Conservation (phyloP, 1,284 basidiomycete genomes). For the Ceratobasidium sp. region DNA sequence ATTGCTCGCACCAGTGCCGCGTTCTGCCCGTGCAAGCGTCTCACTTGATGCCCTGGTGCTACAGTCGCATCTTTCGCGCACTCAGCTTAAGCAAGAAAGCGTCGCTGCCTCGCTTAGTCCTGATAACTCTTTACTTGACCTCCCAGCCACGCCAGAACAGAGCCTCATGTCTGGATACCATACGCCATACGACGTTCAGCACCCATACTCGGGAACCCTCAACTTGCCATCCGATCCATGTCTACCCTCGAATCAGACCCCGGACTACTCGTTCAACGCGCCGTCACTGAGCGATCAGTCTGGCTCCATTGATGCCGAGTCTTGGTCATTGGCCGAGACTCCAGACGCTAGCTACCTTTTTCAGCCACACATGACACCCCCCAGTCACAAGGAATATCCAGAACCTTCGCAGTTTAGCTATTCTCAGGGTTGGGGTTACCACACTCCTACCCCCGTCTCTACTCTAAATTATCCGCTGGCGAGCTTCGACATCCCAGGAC, state of each 20-base stretch:
- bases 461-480: slow-evolving; percentile 35
- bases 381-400: slow-evolving; percentile 18
- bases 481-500: neutral
- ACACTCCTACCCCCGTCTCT: slow-evolving; percentile 19
- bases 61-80: slow-evolving; percentile 22
- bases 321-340: slow-evolving; percentile 30
- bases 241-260: neutral
- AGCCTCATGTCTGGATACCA: slow-evolving; percentile 30
- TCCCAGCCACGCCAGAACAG: slow-evolving; percentile 26
- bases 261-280: slow-evolving; percentile 6
- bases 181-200: slow-evolving; percentile 12
- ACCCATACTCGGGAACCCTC: slow-evolving; percentile 20
- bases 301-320: slow-evolving; percentile 28
- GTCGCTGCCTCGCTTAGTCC: slow-evolving; percentile 18
- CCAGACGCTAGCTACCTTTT: slow-evolving; percentile 11
- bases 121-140: slow-evolving; percentile 14
- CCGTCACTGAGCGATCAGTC: slow-evolving; percentile 18
- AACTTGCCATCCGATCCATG: slow-evolving; percentile 4
- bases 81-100: slow-evolving; percentile 14
- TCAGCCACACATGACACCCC: slow-evolving; percentile 14
- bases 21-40: slow-evolving; percentile 34
- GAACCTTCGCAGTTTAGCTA: slow-evolving; percentile 23
- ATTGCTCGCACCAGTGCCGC: slow-evolving; percentile 37
- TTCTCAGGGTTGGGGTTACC: slow-evolving; percentile 41
- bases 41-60: slow-evolving; percentile 30